Evolutionary conservation across 352 stramenopile genomes (phyloP), one percentile per base, ranked within the genome.

Genomic region (Pythium scleroteichum): DNA sequence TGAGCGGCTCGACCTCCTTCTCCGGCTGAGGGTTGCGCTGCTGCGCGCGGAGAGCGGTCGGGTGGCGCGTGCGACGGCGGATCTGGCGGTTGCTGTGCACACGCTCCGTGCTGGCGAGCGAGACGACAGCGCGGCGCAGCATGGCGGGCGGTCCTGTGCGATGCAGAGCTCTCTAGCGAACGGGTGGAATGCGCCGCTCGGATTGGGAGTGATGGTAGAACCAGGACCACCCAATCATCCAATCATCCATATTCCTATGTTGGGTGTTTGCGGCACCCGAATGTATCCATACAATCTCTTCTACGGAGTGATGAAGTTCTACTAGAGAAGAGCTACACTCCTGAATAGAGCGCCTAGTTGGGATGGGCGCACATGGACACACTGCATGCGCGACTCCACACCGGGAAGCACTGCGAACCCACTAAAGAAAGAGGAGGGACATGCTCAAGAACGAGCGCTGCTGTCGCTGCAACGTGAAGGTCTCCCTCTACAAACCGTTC

Each of bases 81-180:
- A 94, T 89, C 72, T 94, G 85, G 48, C 85, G 85, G 72, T 94
- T 92, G 67, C 79, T 91, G 62, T 80, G 75, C 67, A 92, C 83
- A 51, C 85, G 85, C 73, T 88, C 71, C 20, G 79, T 46, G 62
- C 64, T 76, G 66, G 60, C 66, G 57, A 67, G 47, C 59, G 69
- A 76, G 47, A 86, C 68, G 54, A 94, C 33, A 55, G 75, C 72
- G 60, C 71, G 76, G 59, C 84, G 84, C 54, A 78, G 60, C 68
- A 90, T 75, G 44, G 47, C 47, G 44, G 42, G 47, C 14, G 20
- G 19, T 38, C 19, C 16, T 17, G 29, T 1, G 23, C 27, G 19
- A 6, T 23, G 9, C 19, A 50, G 45, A 12, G 41, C 17, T 26
- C 32, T 38, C 45, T 9, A 38, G 26, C 24, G 45, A 52, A 52